Evolutionary conservation across 2,329 filamentous ascomycete species (phyloP), one percentile per base, ranked within the genome.

Genomic region (Diplodia intermedia): DNA sequence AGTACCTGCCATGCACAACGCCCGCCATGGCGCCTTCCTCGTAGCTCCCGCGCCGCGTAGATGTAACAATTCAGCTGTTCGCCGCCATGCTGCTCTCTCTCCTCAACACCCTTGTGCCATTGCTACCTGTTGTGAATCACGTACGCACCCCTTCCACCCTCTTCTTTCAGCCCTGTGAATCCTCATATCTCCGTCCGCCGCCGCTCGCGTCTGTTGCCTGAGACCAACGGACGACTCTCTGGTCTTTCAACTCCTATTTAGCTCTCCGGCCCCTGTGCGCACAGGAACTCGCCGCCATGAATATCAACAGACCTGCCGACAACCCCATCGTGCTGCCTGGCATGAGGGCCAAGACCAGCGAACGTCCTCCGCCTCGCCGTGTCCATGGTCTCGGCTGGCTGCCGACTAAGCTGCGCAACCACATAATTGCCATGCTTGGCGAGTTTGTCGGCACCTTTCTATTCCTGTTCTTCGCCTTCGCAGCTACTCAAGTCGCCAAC

Each of bases 401-500:
- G 60, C 80, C 82, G 5, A 82, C 83, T 71, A 74, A 72, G 66
- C 61, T 72, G 53, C 76, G 77, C 68, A 80, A 83, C 72, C 75
- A 84, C 67, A 73, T 83, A 71, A 76, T 84, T 69, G 80, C 82
- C 67, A 81, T 81, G 76, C 68, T 82, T 20, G 83, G 82, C 66
- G 74, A 82, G 68, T 81, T 81, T 68, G 73, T 75, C 55, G 80
- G 80, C 60, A 80, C 79, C 6, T 79, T 80, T 69, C 72, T 81
- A 36, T 82, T 79, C 72, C 72, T 80, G 52, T 81, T 80, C 74
- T 79, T 81, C 71, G 76, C 75, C 57, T 78, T 81, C 69, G 71
- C 75, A 11, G 79, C 73, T 9, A 81, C 80, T 1, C 79, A 81
- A 66, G 79, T 81, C 60, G 80, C 79, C 72, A 82, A 82, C 69